Conservation (phyloP, 2,329 filamentous ascomycete species). For the Claviceps lovelessii region DNA sequence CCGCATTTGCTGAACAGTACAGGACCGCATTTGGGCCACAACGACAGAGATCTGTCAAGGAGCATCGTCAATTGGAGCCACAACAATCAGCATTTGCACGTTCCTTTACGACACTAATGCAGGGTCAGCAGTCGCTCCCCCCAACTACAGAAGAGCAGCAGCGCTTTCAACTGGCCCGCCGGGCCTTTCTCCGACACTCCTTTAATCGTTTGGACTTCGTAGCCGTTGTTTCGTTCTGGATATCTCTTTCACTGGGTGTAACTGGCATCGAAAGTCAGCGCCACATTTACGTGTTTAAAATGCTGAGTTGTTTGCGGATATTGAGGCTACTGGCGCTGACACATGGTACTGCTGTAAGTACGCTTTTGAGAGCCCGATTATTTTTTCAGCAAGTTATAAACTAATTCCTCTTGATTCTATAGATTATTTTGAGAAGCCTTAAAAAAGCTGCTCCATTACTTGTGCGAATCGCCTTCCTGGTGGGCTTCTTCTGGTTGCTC, state of each 20-base stretch:
- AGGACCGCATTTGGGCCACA: conserved; percentile 70
- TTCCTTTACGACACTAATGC: conserved; percentile 68
- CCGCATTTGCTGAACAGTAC: conserved; percentile 62
- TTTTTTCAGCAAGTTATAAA: not conserved
- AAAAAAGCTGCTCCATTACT: conserved; percentile 90
- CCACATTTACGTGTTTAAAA: conserved; percentile 82
- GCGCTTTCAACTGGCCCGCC: conserved; percentile 69
- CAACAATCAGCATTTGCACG: conserved; percentile 55
- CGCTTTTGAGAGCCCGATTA: not conserved
- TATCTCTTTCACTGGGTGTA: conserved; percentile 63
- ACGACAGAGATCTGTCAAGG: conserved; percentile 51
- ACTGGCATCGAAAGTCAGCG: conserved; percentile 51
- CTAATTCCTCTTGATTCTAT: conserved; percentile 6
- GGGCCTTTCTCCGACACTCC: conserved; percentile 84
- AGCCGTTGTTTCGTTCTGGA: conserved; percentile 90
- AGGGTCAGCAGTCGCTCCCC: conserved; percentile 39
- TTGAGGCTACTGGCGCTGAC: conserved; percentile 81
- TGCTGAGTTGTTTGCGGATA: conserved; percentile 92
- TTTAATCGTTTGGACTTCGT: conserved; percentile 95
- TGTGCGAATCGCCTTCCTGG: conserved; percentile 83
- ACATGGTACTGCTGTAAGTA: conserved; percentile 71
- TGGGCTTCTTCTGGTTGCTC: conserved; percentile 93
- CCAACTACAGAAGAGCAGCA: conserved; percentile 63
- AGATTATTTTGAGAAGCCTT: conserved; percentile 86
- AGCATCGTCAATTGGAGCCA: conserved; percentile 30